phyloP scores from a whole-genome alignment of 495 filamentous ascomycete species.

The Aspergillus sclerotiicarbonarius region DNA sequence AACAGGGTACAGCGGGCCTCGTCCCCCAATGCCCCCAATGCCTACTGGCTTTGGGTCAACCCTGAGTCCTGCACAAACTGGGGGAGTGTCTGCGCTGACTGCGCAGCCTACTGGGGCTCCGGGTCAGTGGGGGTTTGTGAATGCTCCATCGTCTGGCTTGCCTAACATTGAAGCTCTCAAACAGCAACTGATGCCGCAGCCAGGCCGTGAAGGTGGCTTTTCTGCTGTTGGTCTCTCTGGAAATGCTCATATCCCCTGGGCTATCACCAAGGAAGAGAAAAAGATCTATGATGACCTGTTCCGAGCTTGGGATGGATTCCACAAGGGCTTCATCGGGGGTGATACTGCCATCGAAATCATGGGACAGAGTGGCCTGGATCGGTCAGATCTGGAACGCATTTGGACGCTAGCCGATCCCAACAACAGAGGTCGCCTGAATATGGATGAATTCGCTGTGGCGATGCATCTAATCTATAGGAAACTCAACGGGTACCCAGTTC shows the following conservation, averaged over 20 bases:
- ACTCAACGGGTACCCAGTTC: conserved; percentile 91
- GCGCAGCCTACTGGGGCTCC: conserved; percentile 95
- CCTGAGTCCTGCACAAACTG: conserved; percentile 64
- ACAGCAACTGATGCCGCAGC: conserved; percentile 97
- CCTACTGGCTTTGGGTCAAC: conserved; percentile 73
- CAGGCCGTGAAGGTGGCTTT: conserved; percentile 87
- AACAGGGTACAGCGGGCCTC: conserved; percentile 68
- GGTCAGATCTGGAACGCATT: conserved; percentile 82
- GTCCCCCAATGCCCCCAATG: conserved; percentile 94
- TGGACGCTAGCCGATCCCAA: conserved; percentile 95
- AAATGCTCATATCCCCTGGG: conserved; percentile 96
- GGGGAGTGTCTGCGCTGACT: conserved; percentile 63
- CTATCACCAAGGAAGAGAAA: conserved; percentile 98
- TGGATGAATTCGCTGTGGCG: conserved; percentile 97
- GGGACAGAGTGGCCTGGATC: conserved; percentile 90
- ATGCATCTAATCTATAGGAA: conserved; percentile 99
- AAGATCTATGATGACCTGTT: conserved; percentile 95
- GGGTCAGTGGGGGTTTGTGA: conserved; percentile 97
- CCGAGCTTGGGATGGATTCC: conserved; percentile 93
- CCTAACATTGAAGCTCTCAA: conserved; percentile 93
- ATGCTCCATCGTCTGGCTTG: conserved; percentile 83
- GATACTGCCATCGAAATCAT: conserved; percentile 97
- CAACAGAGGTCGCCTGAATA: conserved; percentile 89
- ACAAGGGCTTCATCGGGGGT: conserved; percentile 89
- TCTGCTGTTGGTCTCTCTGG: conserved; percentile 86